Percentiles rank a stretch among this genome's conserved stretches.
These are phyloP conservation scores for Nymphaea thermarum DNA, from an alignment of 164 flowering plant genomes.

Conservation along the genomic window DNA sequence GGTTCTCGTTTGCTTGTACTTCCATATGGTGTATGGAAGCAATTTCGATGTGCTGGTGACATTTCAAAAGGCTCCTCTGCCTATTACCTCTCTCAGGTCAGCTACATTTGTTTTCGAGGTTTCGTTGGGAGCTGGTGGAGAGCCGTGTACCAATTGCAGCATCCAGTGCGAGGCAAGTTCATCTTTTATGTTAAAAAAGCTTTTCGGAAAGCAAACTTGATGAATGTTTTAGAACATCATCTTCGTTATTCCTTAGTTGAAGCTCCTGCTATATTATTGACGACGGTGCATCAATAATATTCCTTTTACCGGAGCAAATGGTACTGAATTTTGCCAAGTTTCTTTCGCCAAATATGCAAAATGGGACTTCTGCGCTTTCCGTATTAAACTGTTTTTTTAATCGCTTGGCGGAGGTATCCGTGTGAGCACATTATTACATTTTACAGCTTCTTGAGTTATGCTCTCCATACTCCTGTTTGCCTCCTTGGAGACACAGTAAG, in stretches of 20 bases:
- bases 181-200: background rate
- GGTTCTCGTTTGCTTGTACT: constrained; percentile 24
- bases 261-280: too few species aligned
- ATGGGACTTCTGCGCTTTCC: too few species aligned
- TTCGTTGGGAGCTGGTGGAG: constrained; percentile 21
- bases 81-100: constrained; percentile 27
- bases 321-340: too few species aligned
- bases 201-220: background rate
- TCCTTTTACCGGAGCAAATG: too few species aligned
- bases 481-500: too few species aligned
- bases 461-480: too few species aligned
- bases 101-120: constrained; percentile 64
- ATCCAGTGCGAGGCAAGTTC: constrained; percentile 67
- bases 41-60: constrained; percentile 36
- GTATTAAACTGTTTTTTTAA: too few species aligned
- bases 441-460: too few species aligned
- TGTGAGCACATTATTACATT: too few species aligned
- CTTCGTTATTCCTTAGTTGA: background rate
- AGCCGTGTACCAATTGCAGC: constrained; percentile 37
- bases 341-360: too few species aligned
- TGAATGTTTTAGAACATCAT: background rate
- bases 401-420: too few species aligned
- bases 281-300: too few species aligned
- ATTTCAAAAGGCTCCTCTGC: constrained; percentile 45
- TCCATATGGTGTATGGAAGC: constrained; percentile 23